Evolutionary conservation across 495 filamentous ascomycete species (phyloP), one percentile per base, ranked within the genome.

Genomic region (Hypoxylon lienhwacheense): DNA sequence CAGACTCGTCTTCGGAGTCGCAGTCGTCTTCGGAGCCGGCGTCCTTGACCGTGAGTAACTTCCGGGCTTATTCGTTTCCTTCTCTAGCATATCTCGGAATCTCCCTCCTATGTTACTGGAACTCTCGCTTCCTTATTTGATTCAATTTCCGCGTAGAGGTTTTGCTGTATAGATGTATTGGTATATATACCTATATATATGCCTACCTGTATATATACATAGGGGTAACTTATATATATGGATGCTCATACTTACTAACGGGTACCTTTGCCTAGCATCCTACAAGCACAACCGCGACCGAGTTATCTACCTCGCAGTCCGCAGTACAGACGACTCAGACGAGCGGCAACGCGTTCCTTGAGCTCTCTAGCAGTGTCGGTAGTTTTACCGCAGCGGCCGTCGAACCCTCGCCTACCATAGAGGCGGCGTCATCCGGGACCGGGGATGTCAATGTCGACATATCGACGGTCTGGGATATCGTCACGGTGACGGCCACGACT

Each of bases 401-500:
- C 12, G 70, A 68, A 4, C 68, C 75, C 20, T 63, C 14, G 2
- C 25, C 57, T 41, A 70, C 73, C 32, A 34, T 44, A 10, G 35
- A 52, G 4, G 31, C 56, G 7, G 32, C 12, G 19, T 47, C 60
- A 49, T 15, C 69, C 41, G 59, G 69, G 14, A 49, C 69, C 24
- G 31, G 71, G 51, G 73, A 77, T 56, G 63, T 62, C 16, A 39
- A 70, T 50, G 35, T 70, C 42, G 19, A 74, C 47, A 56, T 69
- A 42, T 79, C 76, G 66, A 86, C 82, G 4, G 72, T 85, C 37
- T 77, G 75, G 59, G 76, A 72, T 49, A 76, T 79, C 53, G 66
- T 80, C 17, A 73, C 75, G 48, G 77, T 77, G 55, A 80, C 76
- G 59, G 60, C 59, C 24, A 62, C 60, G 21, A 64, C 61, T 36